phyloP scores from a whole-genome alignment of 2,329 filamentous ascomycete genomes.

The Beauveria rudraprayagi region DNA sequence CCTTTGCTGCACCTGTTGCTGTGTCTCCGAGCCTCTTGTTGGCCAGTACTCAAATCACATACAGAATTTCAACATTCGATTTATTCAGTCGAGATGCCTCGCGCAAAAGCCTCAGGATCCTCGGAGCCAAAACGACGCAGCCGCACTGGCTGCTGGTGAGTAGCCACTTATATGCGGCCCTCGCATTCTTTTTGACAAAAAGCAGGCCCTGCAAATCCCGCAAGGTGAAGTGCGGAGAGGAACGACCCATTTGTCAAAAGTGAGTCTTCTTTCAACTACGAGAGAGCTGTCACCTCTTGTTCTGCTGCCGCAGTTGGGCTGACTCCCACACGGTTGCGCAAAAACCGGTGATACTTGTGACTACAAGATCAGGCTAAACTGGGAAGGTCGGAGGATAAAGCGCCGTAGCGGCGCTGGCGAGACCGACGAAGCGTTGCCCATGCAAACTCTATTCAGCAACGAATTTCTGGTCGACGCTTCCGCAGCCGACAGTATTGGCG shows the following conservation, averaged over 20 bases:
- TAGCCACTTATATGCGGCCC: conserved; percentile 6
- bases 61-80: background rate
- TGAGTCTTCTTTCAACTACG: conserved; percentile 20
- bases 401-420: conserved; percentile 4
- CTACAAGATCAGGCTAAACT: conserved; percentile 74
- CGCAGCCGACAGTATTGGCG: conserved; percentile 1
- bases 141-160: conserved; percentile 39
- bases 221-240: conserved; percentile 69
- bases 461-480: background rate
- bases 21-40: background rate
- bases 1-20: background rate
- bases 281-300: background rate
- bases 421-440: background rate
- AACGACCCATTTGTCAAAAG: conserved; percentile 64
- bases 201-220: conserved; percentile 68
- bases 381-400: conserved; percentile 53
- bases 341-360: conserved; percentile 67
- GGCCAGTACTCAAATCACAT: background rate
- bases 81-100: conserved; percentile 28
- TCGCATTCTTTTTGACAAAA: conserved; percentile 2
- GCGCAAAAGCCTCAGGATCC: conserved; percentile 34
- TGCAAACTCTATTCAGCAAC: background rate
- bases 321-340: conserved; percentile 42
- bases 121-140: conserved; percentile 37
- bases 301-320: background rate